Percentiles rank a stretch among this genome's conserved stretches.
phyloP scores from a whole-genome alignment of 495 filamentous ascomycete species.

The Penicillium cataractarum region DNA sequence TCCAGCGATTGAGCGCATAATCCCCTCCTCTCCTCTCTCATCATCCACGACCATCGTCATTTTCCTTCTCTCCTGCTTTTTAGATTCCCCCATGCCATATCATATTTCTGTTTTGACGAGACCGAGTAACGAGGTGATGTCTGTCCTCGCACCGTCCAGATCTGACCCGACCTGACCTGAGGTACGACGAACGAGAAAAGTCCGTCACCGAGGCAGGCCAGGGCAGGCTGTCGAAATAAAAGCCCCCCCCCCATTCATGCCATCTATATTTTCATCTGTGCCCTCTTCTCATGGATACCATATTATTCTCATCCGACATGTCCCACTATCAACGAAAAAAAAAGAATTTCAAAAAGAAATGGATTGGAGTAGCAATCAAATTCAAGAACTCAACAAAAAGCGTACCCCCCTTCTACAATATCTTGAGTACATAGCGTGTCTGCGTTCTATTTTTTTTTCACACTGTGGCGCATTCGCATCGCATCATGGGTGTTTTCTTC shows the following conservation, averaged over 20 bases:
- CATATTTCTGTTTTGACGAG: constrained; percentile 31
- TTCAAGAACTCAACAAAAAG: constrained; percentile 11
- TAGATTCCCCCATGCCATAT: constrained; percentile 48
- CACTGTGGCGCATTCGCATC: constrained; percentile 18
- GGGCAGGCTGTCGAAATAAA: constrained; percentile 3
- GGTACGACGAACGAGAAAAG: constrained; percentile 12
- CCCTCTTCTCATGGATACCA: constrained; percentile 22
- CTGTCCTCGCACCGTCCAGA: constrained; percentile 16
- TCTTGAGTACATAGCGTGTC: constrained; percentile 20
- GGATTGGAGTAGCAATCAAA: constrained; percentile 11
- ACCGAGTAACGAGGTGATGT: constrained; percentile 27
- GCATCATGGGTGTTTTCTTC: constrained; percentile 16
- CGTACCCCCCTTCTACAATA: background rate
- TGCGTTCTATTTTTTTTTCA: background rate
- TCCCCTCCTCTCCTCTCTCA: constrained; percentile 7
- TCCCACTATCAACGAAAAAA: constrained; percentile 9
- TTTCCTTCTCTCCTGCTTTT: constrained; percentile 34
- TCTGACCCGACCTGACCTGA: constrained; percentile 9
- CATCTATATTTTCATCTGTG: constrained; percentile 23
- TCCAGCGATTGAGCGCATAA: constrained; percentile 54
- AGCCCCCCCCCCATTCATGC: constrained; percentile 9
- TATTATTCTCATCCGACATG: constrained; percentile 12
- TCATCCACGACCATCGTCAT: constrained; percentile 24
- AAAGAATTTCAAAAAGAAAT: constrained; percentile 12
- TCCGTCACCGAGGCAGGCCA: background rate